Evolutionary conservation across 2,329 filamentous ascomycete genomes (phyloP), one percentile per base, ranked within the genome.

Genomic region (Colletotrichum sp.): DNA sequence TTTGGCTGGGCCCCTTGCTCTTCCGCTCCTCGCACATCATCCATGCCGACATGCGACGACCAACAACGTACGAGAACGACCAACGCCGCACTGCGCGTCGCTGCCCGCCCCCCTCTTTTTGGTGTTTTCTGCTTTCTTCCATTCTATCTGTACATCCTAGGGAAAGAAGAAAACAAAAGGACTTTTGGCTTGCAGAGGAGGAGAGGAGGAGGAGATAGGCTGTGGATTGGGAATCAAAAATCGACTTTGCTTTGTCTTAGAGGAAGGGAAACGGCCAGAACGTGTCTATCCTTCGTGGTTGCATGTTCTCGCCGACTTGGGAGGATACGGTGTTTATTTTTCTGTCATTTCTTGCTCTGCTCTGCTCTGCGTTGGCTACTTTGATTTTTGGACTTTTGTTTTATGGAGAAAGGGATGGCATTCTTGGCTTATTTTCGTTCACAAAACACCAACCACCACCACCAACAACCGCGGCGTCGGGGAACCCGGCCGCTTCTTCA

Each of bases 121-220:
- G 55, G 15, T 18, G 65, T 30, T 36, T 68, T 6, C n/a, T 16
- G 13, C 12, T 18, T 49, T 64, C 34, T 66, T 68, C n/a, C 26
- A 71, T 74, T 74, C 59, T 39, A 71, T n/a, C 24, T 64, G 59
- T 73, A 74, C 59, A 74, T 74, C 24, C 65, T 74, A 52, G 57
- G 66, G 65, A 60, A 30, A 44, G 62, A 18, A n/a, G 24, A 55
- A 16, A 30, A 63, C 66, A 72, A 72, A 62, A 60, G 67, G 55
- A 34, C 32, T 60, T 60, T 60, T 32, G 15, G 28, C 9, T 32
- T 21, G 62, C 15, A n/a, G 21, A 12, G 55, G 21, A 59, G 55
- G 55, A 67, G 26, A 60, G 52, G 34, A 13, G 34, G n/a, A 52
- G 28, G 13, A 36, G 34, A 36, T 36, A 34, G 52, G 55, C 18